Percentiles rank a stretch among this genome's conserved stretches.
These are phyloP conservation scores for Bocquillonia castaneifolia DNA, from an alignment of 441 rosid species.

Conservation along the genomic window DNA sequence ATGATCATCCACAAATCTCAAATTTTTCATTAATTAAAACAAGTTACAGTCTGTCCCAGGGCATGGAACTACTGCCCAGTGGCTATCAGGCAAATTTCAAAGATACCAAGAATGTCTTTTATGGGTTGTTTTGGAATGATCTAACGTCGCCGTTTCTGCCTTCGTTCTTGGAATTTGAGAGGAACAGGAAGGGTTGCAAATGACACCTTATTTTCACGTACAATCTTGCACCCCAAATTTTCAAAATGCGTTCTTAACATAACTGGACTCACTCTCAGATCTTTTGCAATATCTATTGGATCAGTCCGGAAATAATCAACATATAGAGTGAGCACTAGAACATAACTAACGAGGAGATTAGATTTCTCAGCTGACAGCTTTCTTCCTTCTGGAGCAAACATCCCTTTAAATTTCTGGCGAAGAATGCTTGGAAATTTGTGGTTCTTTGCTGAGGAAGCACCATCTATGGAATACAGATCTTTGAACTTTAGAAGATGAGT, in stretches of 20 bases:
- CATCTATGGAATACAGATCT: conserved; percentile 52
- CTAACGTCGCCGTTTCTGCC: conserved; percentile 33
- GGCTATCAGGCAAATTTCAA: background rate
- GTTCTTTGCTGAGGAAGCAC: conserved; percentile 47
- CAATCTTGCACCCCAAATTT: conserved; percentile 71
- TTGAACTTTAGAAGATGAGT: conserved; percentile 78
- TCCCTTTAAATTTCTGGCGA: conserved; percentile 39
- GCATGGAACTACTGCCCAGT: background rate
- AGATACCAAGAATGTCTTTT: no score
- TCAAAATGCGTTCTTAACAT: conserved; percentile 49
- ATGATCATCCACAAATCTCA: background rate
- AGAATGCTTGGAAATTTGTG: conserved; percentile 58
- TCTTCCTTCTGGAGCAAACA: conserved; percentile 44
- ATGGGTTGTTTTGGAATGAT: background rate
- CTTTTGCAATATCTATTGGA: conserved; percentile 63
- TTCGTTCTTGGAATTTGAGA: conserved; percentile 47
- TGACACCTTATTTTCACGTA: conserved; percentile 24
- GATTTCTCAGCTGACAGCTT: conserved; percentile 43
- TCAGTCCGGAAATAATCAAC: conserved; percentile 61
- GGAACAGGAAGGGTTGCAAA: conserved; percentile 58
- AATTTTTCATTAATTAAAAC: background rate
- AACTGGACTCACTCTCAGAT: conserved; percentile 47
- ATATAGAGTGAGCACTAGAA: conserved; percentile 64
- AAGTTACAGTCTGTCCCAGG: background rate
- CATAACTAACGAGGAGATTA: conserved; percentile 68